Evolutionary conservation across 1,284 basidiomycete species (phyloP), one percentile per base, ranked within the genome.

Genomic region (Sporisorium exsertum): DNA sequence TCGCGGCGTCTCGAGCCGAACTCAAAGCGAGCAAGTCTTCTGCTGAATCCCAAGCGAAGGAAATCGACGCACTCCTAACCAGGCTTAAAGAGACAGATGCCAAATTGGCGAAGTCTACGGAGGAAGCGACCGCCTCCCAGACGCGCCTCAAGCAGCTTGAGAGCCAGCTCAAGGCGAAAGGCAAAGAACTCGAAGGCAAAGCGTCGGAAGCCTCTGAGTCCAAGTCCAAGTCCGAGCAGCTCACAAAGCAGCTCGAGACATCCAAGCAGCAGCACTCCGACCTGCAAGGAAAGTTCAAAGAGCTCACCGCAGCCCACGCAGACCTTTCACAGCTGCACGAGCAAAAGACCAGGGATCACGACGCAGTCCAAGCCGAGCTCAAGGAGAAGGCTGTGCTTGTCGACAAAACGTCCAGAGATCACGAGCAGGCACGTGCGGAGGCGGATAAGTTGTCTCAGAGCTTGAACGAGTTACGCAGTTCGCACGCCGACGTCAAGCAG

Each of bases 231-330:
- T 51, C 57, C 5, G 67, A 71, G 22, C 37, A 58, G 12, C 63
- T 71, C 33, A 53, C 49, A 2, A 58, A 64, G 37, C 60, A 74
- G n/a, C 65, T 74, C 49, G 58, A 60, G n/a, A 33, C 65, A 2
- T 13, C 35, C 12, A 43, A 50, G 22, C 20, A 53, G 45, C 58
- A 73, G 42, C 54, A 54, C 46, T 40, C 53, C 5, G 58, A 53
- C 29, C 54, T 67, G 15, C 45, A 60, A 24, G 27, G 27, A n/a
- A 49, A 61, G 61, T 57, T 72, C 40, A 57, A 64, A 32, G 58
- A 63, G 10, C 27, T 42, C 32, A n/a, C 27, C 24, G 35, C 70
- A 2, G 66, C 63, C 13, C 58, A 68, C 47, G 60, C 59, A 3
- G 67, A 54, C 12, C 64, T 72, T 8, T 50, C 58, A 3, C 59